Base-by-base conservation (phyloP, 768 basidiomycete species). In the Rhizopogon vesiculosus region DNA sequence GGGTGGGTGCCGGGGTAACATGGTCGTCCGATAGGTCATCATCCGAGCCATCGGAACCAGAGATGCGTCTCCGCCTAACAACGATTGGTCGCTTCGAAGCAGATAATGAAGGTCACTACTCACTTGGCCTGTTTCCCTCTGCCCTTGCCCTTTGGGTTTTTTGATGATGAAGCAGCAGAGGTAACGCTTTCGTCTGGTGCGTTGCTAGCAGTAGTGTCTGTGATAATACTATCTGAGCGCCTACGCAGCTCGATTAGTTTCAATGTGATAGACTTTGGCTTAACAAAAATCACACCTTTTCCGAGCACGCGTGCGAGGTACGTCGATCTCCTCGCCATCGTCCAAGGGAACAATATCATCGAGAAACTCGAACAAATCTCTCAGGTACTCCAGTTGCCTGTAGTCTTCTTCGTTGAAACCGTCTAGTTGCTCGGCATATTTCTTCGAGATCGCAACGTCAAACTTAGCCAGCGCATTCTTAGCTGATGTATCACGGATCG, bases 381-480 rank as follows among this genome's bases (percentile, higher is more conserved):
- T 78, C 28, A 89, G 77, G 29, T 81, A 73, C 51, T 84, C 80
- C 3, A 91, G 74, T 53, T 86, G 75, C 56, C 86, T 73, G 56
- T 82, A 85, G 42, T 91, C 87, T 40, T 81, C 86, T 63, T 90
- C 87, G 56, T 78, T 83, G 66, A 91, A 87, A 56, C 78, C 79
- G 57, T 85, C 83, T 12, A 93, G 72, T 61, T 87, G 84, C 53
- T 81, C 77, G 39, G 83, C 81, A 59, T 85, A 93, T 62, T 83
- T 85, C 76, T 91, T 93, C 48, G 72, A 69, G 42, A 97, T 74
- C 4, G 74, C 57, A 0, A 76, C 66, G 33, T 90, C 84, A 64
- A 96, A 94, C 58, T 84, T 85, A 22, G 69, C 72, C 49, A 96
- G 75, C 0, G 91, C 85, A 57, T 87, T 93, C 42, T 80, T 83